Conservation (phyloP, 2,329 filamentous ascomycete species). For the Onygenales sp. region DNA sequence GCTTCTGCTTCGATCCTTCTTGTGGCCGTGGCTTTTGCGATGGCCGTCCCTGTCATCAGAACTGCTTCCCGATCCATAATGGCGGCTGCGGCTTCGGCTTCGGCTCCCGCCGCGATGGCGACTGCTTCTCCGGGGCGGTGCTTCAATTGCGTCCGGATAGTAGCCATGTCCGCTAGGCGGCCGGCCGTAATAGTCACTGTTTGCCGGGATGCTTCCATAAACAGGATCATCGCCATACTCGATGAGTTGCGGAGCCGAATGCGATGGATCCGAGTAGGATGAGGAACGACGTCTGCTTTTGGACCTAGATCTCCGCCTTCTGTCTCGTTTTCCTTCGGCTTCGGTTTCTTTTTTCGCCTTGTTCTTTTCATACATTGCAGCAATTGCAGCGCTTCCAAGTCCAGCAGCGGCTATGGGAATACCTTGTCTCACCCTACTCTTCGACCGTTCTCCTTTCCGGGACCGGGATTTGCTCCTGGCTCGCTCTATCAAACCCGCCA, state of each 20-base stretch:
- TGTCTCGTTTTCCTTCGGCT: slow-evolving; percentile 30
- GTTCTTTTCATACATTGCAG: slow-evolving; percentile 53
- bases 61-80: slow-evolving; percentile 21
- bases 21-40: slow-evolving; percentile 21
- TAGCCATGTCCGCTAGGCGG: slow-evolving; percentile 29
- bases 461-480: slow-evolving; percentile 49
- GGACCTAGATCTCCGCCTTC: slow-evolving; percentile 37
- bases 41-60: slow-evolving; percentile 27
- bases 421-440: slow-evolving; percentile 46
- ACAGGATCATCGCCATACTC: slow-evolving; percentile 57
- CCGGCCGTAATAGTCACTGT: slow-evolving; percentile 35
- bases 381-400: slow-evolving; percentile 50
- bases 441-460: slow-evolving; percentile 41
- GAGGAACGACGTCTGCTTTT: slow-evolving; percentile 31
- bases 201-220: slow-evolving; percentile 42
- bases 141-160: slow-evolving; percentile 14
- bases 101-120: slow-evolving; percentile 32
- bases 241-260: slow-evolving; percentile 45
- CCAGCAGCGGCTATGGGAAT: slow-evolving; percentile 53
- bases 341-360: slow-evolving; percentile 51
- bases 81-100: slow-evolving; percentile 38
- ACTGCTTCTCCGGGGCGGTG: slow-evolving; percentile 28
- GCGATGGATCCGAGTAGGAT: slow-evolving; percentile 29
- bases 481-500: slow-evolving; percentile 51
- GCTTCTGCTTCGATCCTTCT: slow-evolving; percentile 25